Evolutionary conservation across 2,329 filamentous ascomycete genomes (phyloP), one percentile per base, ranked within the genome.

Genomic region (Pseudocercospora crystallina): DNA sequence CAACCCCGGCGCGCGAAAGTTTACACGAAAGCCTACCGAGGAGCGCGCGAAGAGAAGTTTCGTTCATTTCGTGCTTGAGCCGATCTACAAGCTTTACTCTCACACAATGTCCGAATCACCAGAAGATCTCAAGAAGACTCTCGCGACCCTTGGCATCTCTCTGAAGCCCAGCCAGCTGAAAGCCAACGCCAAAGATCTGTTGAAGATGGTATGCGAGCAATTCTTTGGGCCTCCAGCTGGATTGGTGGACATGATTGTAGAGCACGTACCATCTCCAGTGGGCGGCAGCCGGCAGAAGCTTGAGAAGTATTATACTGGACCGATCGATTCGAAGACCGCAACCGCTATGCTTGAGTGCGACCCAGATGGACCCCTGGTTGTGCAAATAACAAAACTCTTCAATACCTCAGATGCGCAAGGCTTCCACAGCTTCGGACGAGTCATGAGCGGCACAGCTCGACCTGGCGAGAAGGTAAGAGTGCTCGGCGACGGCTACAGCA

Each of bases 11-110:
- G 95, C 89, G 71, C 85, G 92, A 56, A 92, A 88, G 49, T 99
- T 99, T 64, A 95, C 90, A 45, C 82, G 94, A 56, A 97, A 95
- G 68, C 82, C 85, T 0, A 74, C 88, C 15, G 92, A 97, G 64
- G 85, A 92, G 57, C 78, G 81, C 10, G 84, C 91, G 5, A 89
- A 87, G 69, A 80, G 94, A 49, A 89, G 90, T 1, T 99, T 99
- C 68, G 87, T 97, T 49, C 86, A 95, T 71, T 99, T 97, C 69
- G 81, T 99, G 26, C 77, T 99, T 41, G 94, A 99, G 68, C 94
- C 94, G 13, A 90, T 99, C 61, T 99, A 99, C 80, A 99, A 99
- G 72, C 80, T 99, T 36, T 97, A 92, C 69, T 92, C 90, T 12
- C 90, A 96, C 69, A 95, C 91, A 3, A 89, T 99, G 65, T 95